These are phyloP conservation scores for Phoma herbarum DNA, from an alignment of 2,329 filamentous ascomycete genomes.

Conservation along the genomic window DNA sequence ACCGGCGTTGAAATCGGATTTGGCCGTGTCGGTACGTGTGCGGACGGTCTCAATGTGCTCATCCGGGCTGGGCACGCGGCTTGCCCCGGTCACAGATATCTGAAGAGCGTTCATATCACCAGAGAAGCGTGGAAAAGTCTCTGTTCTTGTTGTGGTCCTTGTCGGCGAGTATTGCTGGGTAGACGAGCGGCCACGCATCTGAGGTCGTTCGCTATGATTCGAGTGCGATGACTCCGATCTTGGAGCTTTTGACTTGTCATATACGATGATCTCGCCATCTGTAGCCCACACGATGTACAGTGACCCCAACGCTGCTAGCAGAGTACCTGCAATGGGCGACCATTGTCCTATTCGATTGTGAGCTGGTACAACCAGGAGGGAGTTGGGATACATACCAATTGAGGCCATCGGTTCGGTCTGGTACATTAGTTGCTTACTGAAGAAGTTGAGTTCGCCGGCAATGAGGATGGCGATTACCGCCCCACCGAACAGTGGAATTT, in stretches of 20 bases:
- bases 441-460: constrained; percentile 71
- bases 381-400: constrained; percentile 53
- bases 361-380: neutral
- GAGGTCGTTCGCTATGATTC: constrained; percentile 3
- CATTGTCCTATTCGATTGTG: constrained; percentile 56
- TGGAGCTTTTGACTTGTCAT: neutral
- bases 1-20: constrained; percentile 27
- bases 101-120: constrained; percentile 26
- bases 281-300: constrained; percentile 61
- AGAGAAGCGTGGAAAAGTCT: constrained; percentile 25
- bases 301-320: constrained; percentile 66
- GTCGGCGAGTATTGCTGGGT: constrained; percentile 6
- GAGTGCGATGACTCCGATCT: constrained; percentile 5
- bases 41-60: constrained; percentile 10
- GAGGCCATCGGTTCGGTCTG: constrained; percentile 70
- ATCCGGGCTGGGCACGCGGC: constrained; percentile 5
- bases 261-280: constrained; percentile 1
- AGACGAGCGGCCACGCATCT: constrained; percentile 32
- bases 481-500: constrained; percentile 66
- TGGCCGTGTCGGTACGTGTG: constrained; percentile 10
- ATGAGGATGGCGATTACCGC: constrained; percentile 68
- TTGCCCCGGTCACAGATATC: constrained; percentile 27
- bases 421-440: constrained; percentile 63
- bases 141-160: neutral
- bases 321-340: constrained; percentile 67